phyloP scores from a whole-genome alignment of 306 rosid genomes.

The Crataegus laevigata region DNA sequence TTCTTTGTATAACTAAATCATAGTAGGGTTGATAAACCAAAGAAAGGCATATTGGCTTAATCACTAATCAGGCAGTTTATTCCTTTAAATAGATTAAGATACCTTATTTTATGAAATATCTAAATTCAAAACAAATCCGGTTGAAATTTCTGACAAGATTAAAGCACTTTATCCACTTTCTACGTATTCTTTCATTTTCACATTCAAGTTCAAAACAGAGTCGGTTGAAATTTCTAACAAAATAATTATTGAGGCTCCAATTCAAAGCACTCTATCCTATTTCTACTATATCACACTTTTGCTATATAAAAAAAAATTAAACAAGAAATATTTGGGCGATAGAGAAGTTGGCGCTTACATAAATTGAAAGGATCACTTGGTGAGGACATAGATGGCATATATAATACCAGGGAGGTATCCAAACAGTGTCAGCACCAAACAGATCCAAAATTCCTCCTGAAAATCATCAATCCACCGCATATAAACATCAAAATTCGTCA shows the following conservation, averaged over 20 bases:
- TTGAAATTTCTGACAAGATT: too few species aligned
- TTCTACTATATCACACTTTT: neutral
- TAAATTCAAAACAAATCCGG: too few species aligned
- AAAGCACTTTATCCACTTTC: too few species aligned
- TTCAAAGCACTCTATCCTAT: too few species aligned
- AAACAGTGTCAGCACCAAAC: conserved; percentile 53
- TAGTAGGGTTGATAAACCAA: neutral
- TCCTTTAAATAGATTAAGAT: neutral
- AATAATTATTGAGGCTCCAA: too few species aligned
- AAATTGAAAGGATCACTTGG: conserved; percentile 42
- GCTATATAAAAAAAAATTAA: neutral
- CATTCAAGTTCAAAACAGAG: too few species aligned
- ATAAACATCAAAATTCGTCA: too few species aligned
- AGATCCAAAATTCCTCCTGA: conserved; percentile 84
- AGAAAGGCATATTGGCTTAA: neutral
- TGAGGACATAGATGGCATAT: conserved; percentile 55
- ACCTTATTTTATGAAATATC: too few species aligned
- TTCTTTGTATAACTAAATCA: neutral
- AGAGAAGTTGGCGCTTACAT: conserved; percentile 20
- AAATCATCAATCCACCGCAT: neutral
- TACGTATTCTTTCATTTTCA: too few species aligned
- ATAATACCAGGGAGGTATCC: conserved; percentile 75
- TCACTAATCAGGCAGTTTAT: neutral
- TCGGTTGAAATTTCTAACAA: too few species aligned
- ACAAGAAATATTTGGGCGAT: neutral